Conservation (phyloP, 2,329 filamentous ascomycete species). For the Cytospora piceae region DNA sequence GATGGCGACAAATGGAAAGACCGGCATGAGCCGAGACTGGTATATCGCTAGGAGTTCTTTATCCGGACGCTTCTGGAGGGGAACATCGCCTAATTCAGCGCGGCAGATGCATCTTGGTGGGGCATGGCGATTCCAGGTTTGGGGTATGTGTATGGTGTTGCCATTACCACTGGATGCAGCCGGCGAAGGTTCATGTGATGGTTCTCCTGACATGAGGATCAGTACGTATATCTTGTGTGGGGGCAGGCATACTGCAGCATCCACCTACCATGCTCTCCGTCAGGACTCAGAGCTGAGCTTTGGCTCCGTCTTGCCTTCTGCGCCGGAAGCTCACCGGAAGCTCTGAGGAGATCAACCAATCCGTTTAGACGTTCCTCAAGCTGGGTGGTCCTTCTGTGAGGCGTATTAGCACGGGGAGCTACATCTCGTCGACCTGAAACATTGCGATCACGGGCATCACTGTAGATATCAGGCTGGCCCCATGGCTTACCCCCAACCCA, state of each 20-base stretch:
- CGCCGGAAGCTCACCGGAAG: constrained; percentile 43
- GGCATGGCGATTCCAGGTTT: constrained; percentile 50
- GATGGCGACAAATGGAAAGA: constrained; percentile 54
- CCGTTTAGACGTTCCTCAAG: constrained; percentile 55
- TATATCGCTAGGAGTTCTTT: constrained; percentile 51
- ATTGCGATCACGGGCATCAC: no score
- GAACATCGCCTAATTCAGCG: constrained; percentile 44
- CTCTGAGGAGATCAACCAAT: constrained; percentile 51
- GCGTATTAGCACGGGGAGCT: constrained; percentile 7
- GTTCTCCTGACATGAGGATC: background rate
- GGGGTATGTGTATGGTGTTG: constrained; percentile 39
- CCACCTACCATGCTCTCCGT: constrained; percentile 14
- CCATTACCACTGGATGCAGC: background rate
- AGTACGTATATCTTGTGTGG: background rate
- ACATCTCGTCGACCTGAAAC: background rate
- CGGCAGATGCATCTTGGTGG: constrained; percentile 53
- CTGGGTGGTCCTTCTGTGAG: constrained; percentile 51
- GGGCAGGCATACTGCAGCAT: no score
- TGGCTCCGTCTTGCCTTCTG: background rate
- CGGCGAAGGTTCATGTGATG: constrained; percentile 13
- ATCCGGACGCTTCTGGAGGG: constrained; percentile 49
- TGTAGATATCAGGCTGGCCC: no score
- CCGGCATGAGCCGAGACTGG: constrained; percentile 46
- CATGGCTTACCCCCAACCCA: no score
- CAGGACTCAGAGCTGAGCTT: background rate